Evolutionary conservation across 2,329 filamentous ascomycete species (phyloP), one percentile per base, ranked within the genome.

Genomic region (Ascochyta viciae-villosae): DNA sequence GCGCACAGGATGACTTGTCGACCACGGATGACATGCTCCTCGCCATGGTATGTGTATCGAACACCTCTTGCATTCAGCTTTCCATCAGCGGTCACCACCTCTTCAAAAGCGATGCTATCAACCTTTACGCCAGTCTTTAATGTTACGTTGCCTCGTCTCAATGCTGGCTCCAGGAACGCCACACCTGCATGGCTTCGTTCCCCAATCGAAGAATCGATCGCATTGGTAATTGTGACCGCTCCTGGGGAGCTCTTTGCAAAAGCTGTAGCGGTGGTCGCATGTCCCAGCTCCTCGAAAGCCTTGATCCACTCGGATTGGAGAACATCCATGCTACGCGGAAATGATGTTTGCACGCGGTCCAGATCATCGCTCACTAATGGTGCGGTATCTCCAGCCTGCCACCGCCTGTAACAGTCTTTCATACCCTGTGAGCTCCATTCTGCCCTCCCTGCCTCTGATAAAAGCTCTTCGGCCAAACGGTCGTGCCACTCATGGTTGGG

Each of bases 1-100:
- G 77, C 75, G 0, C 77, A 74, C 15, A 79, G 44, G 16, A 67
- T 54, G 7, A 67, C 51, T 24, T 65, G 49, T 45, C 48, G 41
- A 7, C 45, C 61, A 40, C 16, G 15, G 23, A 62, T 46, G 5
- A 58, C 5, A 43, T 47, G 22, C 12, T 58, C 31, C 16, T 61
- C 27, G 15, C 49, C 57, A 31, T 60, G 27, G 19, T 57, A 38
- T 6, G 31, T 64, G 40, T 62, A 64, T 23, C 29, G 24, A 39
- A 64, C 40, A 9, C 62, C 64, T 34, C 3, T 50, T 6, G 61
- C 62, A 48, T 27, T 50, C 8, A 64, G 58, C 16, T 57, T 65
- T 19, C 51, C 61, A 35, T 53, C 50, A 24, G 51, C 29, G 16
- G 40, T 46, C 41, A 46, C 31, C 3, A 2, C 19, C 10, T 65